Base-by-base conservation (phyloP, 306 rosid species). In the Canavalia gladiata region DNA sequence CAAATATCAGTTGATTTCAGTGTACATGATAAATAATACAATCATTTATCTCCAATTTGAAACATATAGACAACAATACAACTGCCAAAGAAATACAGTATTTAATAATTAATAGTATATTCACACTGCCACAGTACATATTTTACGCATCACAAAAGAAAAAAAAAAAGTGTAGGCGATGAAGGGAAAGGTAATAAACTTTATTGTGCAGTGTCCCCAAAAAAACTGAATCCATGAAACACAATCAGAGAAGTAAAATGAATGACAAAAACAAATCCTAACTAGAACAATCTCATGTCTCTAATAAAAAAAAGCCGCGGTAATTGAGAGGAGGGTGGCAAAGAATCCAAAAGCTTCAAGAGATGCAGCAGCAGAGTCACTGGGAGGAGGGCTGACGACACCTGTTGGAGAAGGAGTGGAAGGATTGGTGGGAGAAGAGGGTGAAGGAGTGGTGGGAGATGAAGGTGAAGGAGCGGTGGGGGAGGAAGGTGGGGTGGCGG, bases 281-380 rank as follows among this genome's bases (percentile, higher is more conserved):
- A 62, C 52, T 68, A 68, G 1, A 4, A 37, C 41, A 37, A 62
- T 78, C 50, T 82, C 77, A 47, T 68, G 47, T 72, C 43, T 81
- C 90, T 89, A 90, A 8, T 13, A 84, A 77, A 88, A 69, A 64
- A 92, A 78, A 41, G 86, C 85, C 1, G 80, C 80, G 0, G 87
- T 89, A 33, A 89, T 1, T 57, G 89, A 82, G n/a, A 88, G 29
- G 12, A 86, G 9, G 45, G 88, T 51, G 46, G 87, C 85, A 42
- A 67, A 85, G 2, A 86, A 69, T 55, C 88, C 89, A 2, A 83
- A 71, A 31, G 76, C 71, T 30, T 78, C 62, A 0, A 89, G 67
- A 8, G 91, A 86, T 2, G 62, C 37, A 0, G 92, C 86, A 8
- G 7, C 73, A 1, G 89, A 88, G 82, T 42, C 13, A 49, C 2